These are phyloP conservation scores for Striga hermonthica DNA, from an alignment of 305 asterid genomes.

Conservation along the genomic window DNA sequence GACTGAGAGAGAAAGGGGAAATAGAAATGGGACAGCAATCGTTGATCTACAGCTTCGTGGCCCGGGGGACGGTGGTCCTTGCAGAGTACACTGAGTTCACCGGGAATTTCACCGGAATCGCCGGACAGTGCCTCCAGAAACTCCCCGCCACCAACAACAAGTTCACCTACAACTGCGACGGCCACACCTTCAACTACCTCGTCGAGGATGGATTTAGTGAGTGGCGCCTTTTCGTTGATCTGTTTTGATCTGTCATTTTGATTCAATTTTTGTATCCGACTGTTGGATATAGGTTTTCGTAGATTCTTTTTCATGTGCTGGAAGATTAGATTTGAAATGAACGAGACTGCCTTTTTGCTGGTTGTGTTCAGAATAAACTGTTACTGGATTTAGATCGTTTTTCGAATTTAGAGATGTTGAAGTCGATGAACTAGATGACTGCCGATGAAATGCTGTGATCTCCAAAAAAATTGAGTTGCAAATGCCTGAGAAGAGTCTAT, in stretches of 20 bases:
- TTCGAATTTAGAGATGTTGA: slow-evolving; percentile 5
- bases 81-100: slow-evolving; percentile 78
- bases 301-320: slow-evolving; percentile 2
- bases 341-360: background rate
- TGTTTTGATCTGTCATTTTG: slow-evolving; percentile 10
- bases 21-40: slow-evolving; percentile 78
- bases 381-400: slow-evolving; percentile 14
- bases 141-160: slow-evolving; percentile 83
- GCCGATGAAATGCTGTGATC: background rate
- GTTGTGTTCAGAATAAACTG: background rate
- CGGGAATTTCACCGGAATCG: slow-evolving; percentile 80
- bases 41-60: slow-evolving; percentile 81
- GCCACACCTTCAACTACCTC: slow-evolving; percentile 80
- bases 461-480: background rate
- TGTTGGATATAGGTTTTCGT: slow-evolving; percentile 1
- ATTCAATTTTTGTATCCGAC: slow-evolving; percentile 25
- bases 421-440: slow-evolving; percentile 16
- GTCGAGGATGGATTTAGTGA: slow-evolving; percentile 75
- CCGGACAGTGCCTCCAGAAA: slow-evolving; percentile 84
- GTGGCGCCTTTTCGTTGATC: slow-evolving; percentile 28
- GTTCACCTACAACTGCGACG: slow-evolving; percentile 82
- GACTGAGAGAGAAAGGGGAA: slow-evolving; percentile 21
- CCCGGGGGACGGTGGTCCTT: slow-evolving; percentile 77
- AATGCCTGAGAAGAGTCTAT: background rate
- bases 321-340: slow-evolving; percentile 27